These are phyloP conservation scores for Halenospora varia DNA, from an alignment of 495 filamentous ascomycete genomes.

Conservation along the genomic window DNA sequence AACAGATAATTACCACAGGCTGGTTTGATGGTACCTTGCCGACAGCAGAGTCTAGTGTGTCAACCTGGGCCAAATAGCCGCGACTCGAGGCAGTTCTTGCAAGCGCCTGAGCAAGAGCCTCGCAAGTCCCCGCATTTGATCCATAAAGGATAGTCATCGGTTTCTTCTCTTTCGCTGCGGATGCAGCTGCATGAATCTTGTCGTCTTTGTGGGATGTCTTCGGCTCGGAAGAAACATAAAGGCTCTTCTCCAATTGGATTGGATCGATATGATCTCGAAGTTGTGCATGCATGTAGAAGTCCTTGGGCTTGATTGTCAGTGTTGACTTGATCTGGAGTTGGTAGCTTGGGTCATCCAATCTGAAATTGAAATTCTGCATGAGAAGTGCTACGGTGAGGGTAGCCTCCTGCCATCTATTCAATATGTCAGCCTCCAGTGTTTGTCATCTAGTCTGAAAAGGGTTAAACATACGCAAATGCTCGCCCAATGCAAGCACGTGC, in stretches of 20 bases:
- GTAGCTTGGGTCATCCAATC: constrained; percentile 52
- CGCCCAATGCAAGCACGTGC: constrained; percentile 63
- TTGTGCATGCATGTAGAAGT: constrained; percentile 63
- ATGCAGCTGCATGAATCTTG: constrained; percentile 13
- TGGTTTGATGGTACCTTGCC: constrained; percentile 56
- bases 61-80: constrained; percentile 54
- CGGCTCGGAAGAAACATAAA: constrained; percentile 25
- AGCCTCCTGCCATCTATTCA: constrained; percentile 62
- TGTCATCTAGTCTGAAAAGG: too few relatives aligned
- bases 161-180: constrained; percentile 26
- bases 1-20: constrained; percentile 63
- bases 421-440: too few relatives aligned
- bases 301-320: constrained; percentile 68
- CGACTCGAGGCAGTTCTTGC: constrained; percentile 53
- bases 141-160: constrained; percentile 67
- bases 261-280: constrained; percentile 55
- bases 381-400: constrained; percentile 51
- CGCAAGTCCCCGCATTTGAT: constrained; percentile 73
- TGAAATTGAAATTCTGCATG: constrained; percentile 59
- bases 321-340: constrained; percentile 60
- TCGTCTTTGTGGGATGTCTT: constrained; percentile 16
- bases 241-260: constrained; percentile 48
- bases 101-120: constrained; percentile 60
- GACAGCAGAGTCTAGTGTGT: constrained; percentile 57
- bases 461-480: too few relatives aligned